Evolutionary conservation across 805 yeast species (phyloP), one percentile per base, ranked within the genome.

Genomic region (Blastobotrys muscicola): DNA sequence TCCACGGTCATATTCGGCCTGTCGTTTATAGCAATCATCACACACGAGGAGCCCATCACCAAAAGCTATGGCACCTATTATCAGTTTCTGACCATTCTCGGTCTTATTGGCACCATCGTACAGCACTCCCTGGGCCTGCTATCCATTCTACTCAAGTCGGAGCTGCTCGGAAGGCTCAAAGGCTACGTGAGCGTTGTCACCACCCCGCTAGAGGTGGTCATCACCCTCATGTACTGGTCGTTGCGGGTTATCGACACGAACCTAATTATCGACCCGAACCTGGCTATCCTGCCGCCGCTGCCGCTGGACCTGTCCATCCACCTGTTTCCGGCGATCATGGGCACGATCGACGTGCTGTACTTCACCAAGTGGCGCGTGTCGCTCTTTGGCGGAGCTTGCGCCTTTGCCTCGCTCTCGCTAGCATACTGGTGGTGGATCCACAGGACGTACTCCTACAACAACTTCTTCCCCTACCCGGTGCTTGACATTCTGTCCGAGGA

Each of bases 381-480:
- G 33, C n/a, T 45, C 12, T 16, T 47, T 15, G 41, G 32, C 13
- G 56, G 58, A 8, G 29, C 51, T 8, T 31, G 42, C 4, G 26
- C 53, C 32, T 54, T 51, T 38, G 32, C 40, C 15, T 38, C 47
- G 8, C 33, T 58, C 16, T 53, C 58, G 9, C 49, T 43, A 10
- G 58, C 48, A n/a, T 62, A 62, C 55, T 61, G 62, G 62, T 36
- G 36, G 30, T 62, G 67, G 67, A 47, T 55, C 29, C 59, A 60
- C 45, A 45, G 49, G 38, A 50, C 62, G 3, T 47, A 36, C 36
- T 30, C 48, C 10, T 36, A 40, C 39, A 62, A 62, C 46, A 57
- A 59, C 14, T 55, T 54, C 46, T 61, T 52, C 41, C 67, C 67
- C 11, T 62, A 62, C 43, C 67, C 67, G 4, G 37, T 62, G 40